Conservation (phyloP, 2,329 filamentous ascomycete species). For the Apiospora saccharicola region DNA sequence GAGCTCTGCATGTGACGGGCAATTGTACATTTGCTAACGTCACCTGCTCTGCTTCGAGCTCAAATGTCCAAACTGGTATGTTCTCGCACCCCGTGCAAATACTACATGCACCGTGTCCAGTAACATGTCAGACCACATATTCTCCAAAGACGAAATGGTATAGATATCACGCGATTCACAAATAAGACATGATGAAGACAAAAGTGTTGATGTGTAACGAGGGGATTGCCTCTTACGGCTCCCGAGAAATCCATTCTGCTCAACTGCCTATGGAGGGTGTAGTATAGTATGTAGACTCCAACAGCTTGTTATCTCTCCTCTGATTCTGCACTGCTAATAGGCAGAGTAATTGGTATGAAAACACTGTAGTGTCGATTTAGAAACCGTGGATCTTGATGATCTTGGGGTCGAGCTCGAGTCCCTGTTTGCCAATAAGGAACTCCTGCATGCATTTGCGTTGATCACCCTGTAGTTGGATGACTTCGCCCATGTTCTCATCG, state of each 20-base stretch:
- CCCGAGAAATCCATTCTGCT: slow-evolving; percentile 14
- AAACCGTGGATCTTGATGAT: slow-evolving; percentile 88
- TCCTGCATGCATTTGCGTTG: slow-evolving; percentile 99
- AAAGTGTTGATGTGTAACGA: slow-evolving; percentile 1
- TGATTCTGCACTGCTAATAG: slow-evolving; percentile 5
- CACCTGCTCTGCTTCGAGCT: not conserved
- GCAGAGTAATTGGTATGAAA: not conserved
- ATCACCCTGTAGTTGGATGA: slow-evolving; percentile 99
- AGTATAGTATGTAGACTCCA: slow-evolving; percentile 1
- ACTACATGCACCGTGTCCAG: not conserved
- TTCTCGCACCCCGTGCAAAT: not conserved
- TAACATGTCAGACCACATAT: not conserved
- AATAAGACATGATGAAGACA: not conserved
- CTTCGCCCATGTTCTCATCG: slow-evolving; percentile 96
- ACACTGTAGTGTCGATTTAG: slow-evolving; percentile 48
- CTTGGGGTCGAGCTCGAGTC: slow-evolving; percentile 92
- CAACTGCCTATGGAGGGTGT: slow-evolving; percentile 7
- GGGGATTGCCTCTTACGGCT: not conserved
- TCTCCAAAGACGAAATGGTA: too few species aligned
- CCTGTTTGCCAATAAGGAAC: slow-evolving; percentile 95
- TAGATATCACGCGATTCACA: not conserved
- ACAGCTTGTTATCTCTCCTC: not conserved
- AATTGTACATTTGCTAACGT: not conserved
- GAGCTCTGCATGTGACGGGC: slow-evolving; percentile 6
- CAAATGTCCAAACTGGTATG: not conserved